Base-by-base conservation (phyloP, 2,329 filamentous ascomycete species). In the Xylariaceae sp. region DNA sequence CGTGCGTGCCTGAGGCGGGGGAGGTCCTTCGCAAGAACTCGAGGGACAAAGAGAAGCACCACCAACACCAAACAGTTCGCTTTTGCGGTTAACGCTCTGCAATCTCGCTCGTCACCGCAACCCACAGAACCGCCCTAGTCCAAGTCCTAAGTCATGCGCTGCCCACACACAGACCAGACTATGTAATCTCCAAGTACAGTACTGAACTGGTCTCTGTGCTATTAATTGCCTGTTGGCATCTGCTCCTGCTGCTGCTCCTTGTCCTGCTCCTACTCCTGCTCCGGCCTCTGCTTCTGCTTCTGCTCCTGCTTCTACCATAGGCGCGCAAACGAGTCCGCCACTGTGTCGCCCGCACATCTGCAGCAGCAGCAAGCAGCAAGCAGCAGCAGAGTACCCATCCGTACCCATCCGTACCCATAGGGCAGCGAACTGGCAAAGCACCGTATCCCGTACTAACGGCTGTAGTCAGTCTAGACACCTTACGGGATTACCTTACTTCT, bases 31-130 rank as follows among this genome's bases (percentile, higher is more conserved):
- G 50, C 58, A 51, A 56, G 59, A 63, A 61, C 56, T 61, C 62
- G 59, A 65, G 59, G 54, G 62, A 61, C 62, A 59, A 59, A 63
- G 57, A 62, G 51, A 53, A 63, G 55, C 52, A 52, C 59, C 62
- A 62, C 17, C 49, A 49, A 15, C 56, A 53, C 61, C 62, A 63
- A 59, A 64, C 57, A 62, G 61, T 63, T 69, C 63, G 60, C 64
- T 68, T 67, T 55, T 67, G 59, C 67, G 67, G 68, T 70, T 69
- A 66, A 65, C 64, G 57, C 60, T 67, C 65, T 66, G 63, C 66
- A 66, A 70, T 71, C 68, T 69, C 11, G 23, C 37, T 42, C 56
- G 57, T 55, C 61, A 60, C 55, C 42, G n/a, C 42, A 45, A n/a
- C 9, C 56, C 60, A 60, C 57, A 42, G 47, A 23, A 48, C 62